Base-by-base conservation (phyloP, 805 yeast genomes). In the Lipomyces starkeyi region DNA sequence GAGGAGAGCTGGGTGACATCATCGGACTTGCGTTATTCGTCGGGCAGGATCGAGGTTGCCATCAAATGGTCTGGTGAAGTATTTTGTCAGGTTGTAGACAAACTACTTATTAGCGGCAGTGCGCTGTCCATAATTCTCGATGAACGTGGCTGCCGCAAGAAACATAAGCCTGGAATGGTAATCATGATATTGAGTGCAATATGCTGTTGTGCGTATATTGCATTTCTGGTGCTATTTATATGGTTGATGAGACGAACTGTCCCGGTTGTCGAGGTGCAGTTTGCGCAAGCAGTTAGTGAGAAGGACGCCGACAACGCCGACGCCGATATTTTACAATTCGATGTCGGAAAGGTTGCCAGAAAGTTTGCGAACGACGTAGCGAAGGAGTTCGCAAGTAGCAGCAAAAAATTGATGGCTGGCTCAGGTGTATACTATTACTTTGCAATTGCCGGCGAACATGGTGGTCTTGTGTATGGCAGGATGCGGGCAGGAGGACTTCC, bases 1-100 rank as follows among this genome's bases (percentile, higher is more conserved):
- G 54, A 22, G 25, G 54, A 49, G 54, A 49, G n/a, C 54, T 49
- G 54, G 54, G 54, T 49, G 14, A 20, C 53, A 20, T 47, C 53
- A 47, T 47, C 27, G 4, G n/a, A 49, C 25, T n/a, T 49, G 25
- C 54, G 25, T n/a, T 49, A 49, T 49, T 49, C 25, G 9, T n/a
- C 25, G 25, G 54, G n/a, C 54, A 49, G 25, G 54, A 49, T 49
- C 25, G 54, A 49, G 54, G 54, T 49, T 49, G 9, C 54, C 25
- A 49, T 49, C 54, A n/a, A n/a, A 49, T 22, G 54, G 54, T 2
- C 25, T 49, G n/a, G 25, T 49, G 54, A 35, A 35, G 0, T 35
- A 35, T 11, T 35, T 11, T 35, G 2, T 35, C 14, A 35, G 40
- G 14, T 35, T 9, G 3, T 35, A 13, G 11, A 35, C 14, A 11